Evolutionary conservation across 1,139 yeast species (phyloP).

Genomic region (Geotrichum reessii): DNA sequence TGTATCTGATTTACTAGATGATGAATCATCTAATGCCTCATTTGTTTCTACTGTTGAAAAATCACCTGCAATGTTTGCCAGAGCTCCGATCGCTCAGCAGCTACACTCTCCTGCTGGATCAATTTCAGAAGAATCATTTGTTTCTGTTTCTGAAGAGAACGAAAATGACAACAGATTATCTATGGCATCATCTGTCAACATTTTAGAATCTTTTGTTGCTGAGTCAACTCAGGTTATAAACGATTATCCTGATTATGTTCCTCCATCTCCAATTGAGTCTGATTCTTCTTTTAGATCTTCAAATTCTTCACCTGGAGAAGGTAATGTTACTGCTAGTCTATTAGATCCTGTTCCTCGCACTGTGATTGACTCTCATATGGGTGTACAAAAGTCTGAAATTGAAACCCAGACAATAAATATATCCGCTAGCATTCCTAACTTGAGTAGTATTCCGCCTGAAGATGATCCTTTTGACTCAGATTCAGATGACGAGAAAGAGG

Average conservation of each 20-base stretch:
- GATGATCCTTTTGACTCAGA: background rate
- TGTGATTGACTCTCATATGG: background rate
- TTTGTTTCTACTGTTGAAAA: background rate
- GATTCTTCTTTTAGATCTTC: background rate
- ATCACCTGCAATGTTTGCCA: background rate
- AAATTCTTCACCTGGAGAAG: conserved; percentile 1
- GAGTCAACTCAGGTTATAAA: background rate
- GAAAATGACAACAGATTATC: background rate
- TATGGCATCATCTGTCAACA: background rate
- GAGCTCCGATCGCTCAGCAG: background rate
- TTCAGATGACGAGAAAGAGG: background rate
- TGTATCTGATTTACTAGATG: background rate
- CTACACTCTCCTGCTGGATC: background rate
- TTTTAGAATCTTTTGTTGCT: background rate
- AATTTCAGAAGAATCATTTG: background rate
- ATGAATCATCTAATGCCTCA: background rate
- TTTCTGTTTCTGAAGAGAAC: background rate
- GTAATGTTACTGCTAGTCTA: background rate
- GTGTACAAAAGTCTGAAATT: background rate
- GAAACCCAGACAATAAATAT: background rate
- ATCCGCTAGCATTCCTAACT: background rate
- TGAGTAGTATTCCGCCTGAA: background rate
- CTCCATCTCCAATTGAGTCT: conserved; percentile 2
- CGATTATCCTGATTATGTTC: background rate
- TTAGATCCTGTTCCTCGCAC: background rate